Evolutionary conservation across 768 basidiomycete genomes (phyloP).

Genomic region (Pleurotus eryngii): DNA sequence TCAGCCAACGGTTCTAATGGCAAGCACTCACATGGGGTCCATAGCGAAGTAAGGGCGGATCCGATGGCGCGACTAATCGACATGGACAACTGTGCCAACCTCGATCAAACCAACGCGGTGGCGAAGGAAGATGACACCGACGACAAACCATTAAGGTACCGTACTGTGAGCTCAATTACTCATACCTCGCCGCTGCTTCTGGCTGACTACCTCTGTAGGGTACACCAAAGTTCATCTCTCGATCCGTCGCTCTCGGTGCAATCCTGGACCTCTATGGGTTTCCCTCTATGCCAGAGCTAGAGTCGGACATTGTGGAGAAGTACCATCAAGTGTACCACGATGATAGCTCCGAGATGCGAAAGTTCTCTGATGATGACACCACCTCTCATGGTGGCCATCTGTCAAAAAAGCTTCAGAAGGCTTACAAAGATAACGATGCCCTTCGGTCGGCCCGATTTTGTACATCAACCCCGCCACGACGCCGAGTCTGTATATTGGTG

Average conservation of each 20-base stretch:
- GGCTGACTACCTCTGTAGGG: background rate
- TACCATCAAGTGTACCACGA: background rate
- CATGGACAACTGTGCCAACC: too few relatives aligned
- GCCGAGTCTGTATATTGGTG: slow-evolving; percentile 8
- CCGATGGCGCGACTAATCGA: too few relatives aligned
- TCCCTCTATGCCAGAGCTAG: background rate
- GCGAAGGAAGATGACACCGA: background rate
- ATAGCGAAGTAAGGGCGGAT: too few relatives aligned
- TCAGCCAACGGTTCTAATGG: background rate
- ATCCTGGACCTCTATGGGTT: background rate
- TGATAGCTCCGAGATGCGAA: too few relatives aligned
- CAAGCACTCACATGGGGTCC: background rate
- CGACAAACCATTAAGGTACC: background rate
- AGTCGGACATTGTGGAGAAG: background rate
- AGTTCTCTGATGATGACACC: too few relatives aligned
- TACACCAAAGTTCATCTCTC: background rate
- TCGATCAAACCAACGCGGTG: too few relatives aligned
- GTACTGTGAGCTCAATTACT: background rate
- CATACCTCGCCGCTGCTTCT: too few relatives aligned
- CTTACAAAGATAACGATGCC: too few relatives aligned
- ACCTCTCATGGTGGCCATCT: background rate
- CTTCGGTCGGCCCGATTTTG: background rate
- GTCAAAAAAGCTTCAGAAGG: too few relatives aligned
- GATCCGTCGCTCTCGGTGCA: slow-evolving; percentile 3
- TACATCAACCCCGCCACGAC: slow-evolving; percentile 4